Base-by-base conservation (phyloP, 148 eudicot genomes). In the Fagopyrum tataricum region DNA sequence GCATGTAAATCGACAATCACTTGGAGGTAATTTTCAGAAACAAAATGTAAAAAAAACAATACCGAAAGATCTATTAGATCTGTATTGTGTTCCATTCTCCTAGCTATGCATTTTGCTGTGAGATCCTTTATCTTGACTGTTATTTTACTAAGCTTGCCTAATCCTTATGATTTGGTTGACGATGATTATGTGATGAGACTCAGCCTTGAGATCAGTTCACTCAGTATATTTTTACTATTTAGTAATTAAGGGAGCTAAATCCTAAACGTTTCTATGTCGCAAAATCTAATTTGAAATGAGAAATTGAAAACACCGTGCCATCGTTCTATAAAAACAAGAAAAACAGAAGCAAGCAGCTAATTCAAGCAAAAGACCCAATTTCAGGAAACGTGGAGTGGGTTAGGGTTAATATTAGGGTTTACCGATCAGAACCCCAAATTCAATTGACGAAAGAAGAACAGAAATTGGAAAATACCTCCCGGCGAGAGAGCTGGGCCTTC, bases 401-500 rank as follows among this genome's bases (percentile, higher is more conserved):
- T 5, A 59, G 66, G 4, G 11, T 58, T 23, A 0, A 24, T 21
- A 58, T 58, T 23, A 58, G 11, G 24, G 13, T 9, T 23, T 1
- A 58, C 4, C 37, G 24, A 58, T 58, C 4, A 24, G 24, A 39
- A 58, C 23, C 26, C 39, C 11, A 10, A 58, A 23, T 59, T 1
- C 39, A 24, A 55, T 55, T 21, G n/a, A 49, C 55, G 6, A 49
- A 7, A 18, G 17, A 55, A 6, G 56, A 14, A 3, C 26, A 24
- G 40, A 20, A 39, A 4, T 20, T 12, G 66, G 2, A 0, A 2
- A 21, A 2, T 75, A 95, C 99, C 99, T 96, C 99, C 8, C 99
- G 94, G 62, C 99, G 99, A 76, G 99, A 96, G 75, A 96, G 96
- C 66, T 96, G 92, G 5, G 97, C 96, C 80, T 95, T 96, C 99